phyloP scores from a whole-genome alignment of 345 rosid genomes.

The Hevea brasiliensis region DNA sequence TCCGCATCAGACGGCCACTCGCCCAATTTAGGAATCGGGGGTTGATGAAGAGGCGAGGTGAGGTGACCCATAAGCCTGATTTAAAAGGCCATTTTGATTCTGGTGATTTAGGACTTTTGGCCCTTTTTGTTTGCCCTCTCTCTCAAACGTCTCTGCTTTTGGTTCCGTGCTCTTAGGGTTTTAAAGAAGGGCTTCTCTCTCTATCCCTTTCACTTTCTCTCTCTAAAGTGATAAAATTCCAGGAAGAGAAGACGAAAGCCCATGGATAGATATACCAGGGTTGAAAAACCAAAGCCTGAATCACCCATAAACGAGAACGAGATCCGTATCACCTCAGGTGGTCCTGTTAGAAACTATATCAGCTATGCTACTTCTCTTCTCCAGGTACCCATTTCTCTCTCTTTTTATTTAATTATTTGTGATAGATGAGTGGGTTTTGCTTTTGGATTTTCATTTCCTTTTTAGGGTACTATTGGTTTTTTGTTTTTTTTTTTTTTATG shows the following conservation, averaged over 20 bases:
- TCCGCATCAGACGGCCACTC: neutral
- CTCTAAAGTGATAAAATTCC: neutral
- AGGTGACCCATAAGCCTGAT: neutral
- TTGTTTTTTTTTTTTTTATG: constrained; percentile 6
- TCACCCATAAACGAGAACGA: constrained; percentile 83
- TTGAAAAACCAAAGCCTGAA: constrained; percentile 66
- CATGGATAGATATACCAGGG: constrained; percentile 90
- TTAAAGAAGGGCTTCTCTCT: constrained; percentile 19
- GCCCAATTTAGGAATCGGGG: neutral
- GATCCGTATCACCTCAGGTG: constrained; percentile 89
- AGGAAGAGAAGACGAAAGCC: neutral
- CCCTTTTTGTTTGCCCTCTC: neutral
- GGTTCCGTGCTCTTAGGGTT: constrained; percentile 11
- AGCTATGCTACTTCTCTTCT: constrained; percentile 79
- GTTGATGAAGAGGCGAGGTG: too few relatives aligned
- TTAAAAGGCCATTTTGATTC: neutral
- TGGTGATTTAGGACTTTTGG: too few relatives aligned
- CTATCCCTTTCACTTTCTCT: neutral
- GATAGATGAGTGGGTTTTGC: neutral
- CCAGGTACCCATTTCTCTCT: constrained; percentile 42
- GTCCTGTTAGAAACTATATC: constrained; percentile 85
- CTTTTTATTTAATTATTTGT: neutral
- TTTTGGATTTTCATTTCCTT: neutral
- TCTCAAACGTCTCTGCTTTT: neutral
- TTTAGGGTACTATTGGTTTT: neutral